These are phyloP conservation scores for Citrullus colocynthis DNA, from an alignment of 306 rosid species.

Conservation along the genomic window DNA sequence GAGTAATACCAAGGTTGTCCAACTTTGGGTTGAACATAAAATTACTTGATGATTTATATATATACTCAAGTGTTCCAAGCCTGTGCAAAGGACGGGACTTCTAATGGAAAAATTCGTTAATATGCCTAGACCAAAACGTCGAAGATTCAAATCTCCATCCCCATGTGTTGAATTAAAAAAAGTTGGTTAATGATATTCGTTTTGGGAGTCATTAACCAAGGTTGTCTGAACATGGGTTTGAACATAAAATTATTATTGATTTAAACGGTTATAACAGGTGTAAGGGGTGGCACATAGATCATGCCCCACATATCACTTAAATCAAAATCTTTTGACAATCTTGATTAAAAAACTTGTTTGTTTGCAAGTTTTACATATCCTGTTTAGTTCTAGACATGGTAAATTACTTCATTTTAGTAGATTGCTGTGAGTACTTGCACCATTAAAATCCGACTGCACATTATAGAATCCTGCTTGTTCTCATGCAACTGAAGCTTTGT, in stretches of 20 bases:
- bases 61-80: not conserved
- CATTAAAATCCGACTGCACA: not conserved
- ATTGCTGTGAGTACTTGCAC: not conserved
- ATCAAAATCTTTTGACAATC: not conserved
- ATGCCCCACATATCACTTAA: not conserved
- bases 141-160: no score
- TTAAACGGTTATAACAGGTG: not conserved
- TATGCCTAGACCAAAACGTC: no score
- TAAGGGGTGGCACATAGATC: not conserved
- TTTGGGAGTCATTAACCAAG: not conserved
- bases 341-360: not conserved
- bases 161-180: no score
- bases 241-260: not conserved
- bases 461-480: not conserved
- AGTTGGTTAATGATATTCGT: not conserved
- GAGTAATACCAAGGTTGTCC: not conserved
- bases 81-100: not conserved
- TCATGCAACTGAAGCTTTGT: not conserved
- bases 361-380: not conserved
- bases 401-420: not conserved
- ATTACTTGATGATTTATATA: not conserved
- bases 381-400: not conserved
- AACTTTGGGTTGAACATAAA: not conserved
- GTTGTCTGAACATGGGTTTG: no score
- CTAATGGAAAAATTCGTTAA: not conserved